phyloP scores from a whole-genome alignment of 2,329 filamentous ascomycete species.

The Orbilia oligospora region DNA sequence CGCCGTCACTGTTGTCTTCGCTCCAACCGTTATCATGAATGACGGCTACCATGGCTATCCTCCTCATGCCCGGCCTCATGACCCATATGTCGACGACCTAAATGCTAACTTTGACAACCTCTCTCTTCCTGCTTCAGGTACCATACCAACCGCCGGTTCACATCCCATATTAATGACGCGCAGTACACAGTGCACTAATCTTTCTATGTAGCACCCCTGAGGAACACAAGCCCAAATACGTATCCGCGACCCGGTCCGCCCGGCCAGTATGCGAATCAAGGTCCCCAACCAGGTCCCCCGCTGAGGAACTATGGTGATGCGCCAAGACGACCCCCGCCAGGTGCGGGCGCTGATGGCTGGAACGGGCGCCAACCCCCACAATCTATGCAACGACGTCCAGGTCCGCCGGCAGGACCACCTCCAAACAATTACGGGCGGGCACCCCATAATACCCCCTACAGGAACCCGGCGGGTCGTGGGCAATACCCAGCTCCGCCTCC shows the following conservation, averaged over 20 bases:
- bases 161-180: too few relatives aligned
- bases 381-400: constrained; percentile 35
- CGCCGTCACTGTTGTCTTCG: not conserved
- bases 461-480: constrained; percentile 30
- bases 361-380: constrained; percentile 34
- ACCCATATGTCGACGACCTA: constrained; percentile 39
- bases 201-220: constrained; percentile 32
- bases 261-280: constrained; percentile 13
- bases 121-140: constrained; percentile 51
- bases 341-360: constrained; percentile 47
- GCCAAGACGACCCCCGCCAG: constrained; percentile 49
- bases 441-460: constrained; percentile 15
- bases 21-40: constrained; percentile 28
- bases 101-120: constrained; percentile 44
- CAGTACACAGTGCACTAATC: constrained; percentile 7
- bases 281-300: constrained; percentile 15
- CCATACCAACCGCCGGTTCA: not conserved
- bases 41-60: constrained; percentile 32
- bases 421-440: constrained; percentile 13
- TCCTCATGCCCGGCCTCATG: constrained; percentile 24
- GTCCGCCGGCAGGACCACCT: constrained; percentile 19
- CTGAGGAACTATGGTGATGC: constrained; percentile 38
- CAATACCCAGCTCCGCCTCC: constrained; percentile 8
- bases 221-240: constrained; percentile 24
- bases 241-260: constrained; percentile 33